Evolutionary conservation across 768 basidiomycete species (phyloP), one percentile per base, ranked within the genome.

Genomic region (Russula virescens): DNA sequence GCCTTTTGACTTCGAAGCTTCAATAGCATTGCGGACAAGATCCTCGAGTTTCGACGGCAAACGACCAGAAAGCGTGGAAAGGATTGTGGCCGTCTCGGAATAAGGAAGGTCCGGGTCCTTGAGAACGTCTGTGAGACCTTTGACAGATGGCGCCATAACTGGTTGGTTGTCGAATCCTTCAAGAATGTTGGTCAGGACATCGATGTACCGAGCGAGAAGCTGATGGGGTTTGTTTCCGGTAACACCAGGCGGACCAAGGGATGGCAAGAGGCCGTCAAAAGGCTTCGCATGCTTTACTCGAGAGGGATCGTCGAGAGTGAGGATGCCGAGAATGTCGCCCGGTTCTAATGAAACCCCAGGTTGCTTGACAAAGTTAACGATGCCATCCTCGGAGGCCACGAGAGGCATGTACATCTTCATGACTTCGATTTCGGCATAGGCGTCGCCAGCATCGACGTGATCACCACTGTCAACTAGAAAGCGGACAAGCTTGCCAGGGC

Each of bases 401-500:
- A 99, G 84, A 4, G 94, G 94, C 96, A 99, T 97, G 75, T 97
- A 97, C 97, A 98, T 99, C 79, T 99, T 98, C 94, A 97, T 95
- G 64, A 93, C 91, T 82, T 98, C 97, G 49, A 99, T 98, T 72
- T 99, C 97, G 55, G 97, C 97, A 73, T 98, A 98, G 62, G 91
- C 88, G 65, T 98, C 94, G 21, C 97, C 96, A 64, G 95, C 93
- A 66, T 92, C 89, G 76, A 99, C 83, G 73, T 98, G 97, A 63
- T 99, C 97, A 9, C 97, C 97, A 61, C 91, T 95, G 70, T 99
- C 97, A 67, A 98, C 87, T 65, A 98, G 83, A 79, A 88, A 95
- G 38, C 95, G 83, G 59, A 99, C 84, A 53, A 99, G 84, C 76
- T 99, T 99, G 42, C 97, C 97, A 11, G 97, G 97, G 76, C 88